phyloP scores from a whole-genome alignment of 768 basidiomycete species.

The Neoboletus brunneissimus region DNA sequence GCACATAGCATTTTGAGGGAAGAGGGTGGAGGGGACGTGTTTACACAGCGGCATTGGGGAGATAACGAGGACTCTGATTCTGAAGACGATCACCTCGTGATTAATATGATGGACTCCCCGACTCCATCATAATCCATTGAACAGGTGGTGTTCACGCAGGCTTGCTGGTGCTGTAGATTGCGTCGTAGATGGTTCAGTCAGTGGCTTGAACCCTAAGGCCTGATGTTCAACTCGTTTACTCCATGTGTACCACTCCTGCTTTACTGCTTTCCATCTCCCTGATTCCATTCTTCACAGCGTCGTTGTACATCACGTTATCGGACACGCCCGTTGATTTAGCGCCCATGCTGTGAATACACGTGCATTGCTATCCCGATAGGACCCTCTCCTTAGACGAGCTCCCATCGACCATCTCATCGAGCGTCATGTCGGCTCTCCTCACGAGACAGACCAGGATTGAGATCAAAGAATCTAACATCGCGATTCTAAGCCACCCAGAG shows the following conservation, averaged over 20 bases:
- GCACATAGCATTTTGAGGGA: slow-evolving; percentile 51
- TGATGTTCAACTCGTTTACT: slow-evolving; percentile 4
- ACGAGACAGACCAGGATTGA: slow-evolving; percentile 31
- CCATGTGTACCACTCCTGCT: not conserved
- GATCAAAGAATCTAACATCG: slow-evolving; percentile 63
- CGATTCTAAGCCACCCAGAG: slow-evolving; percentile 55
- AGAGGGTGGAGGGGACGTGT: slow-evolving; percentile 59
- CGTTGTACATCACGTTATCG: not conserved
- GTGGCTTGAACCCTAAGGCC: slow-evolving; percentile 7
- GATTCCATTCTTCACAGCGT: not conserved
- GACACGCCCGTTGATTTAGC: slow-evolving; percentile 5
- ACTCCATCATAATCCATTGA: slow-evolving; percentile 9
- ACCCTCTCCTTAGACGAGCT: not conserved
- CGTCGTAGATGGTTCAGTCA: slow-evolving; percentile 3
- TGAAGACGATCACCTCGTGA: slow-evolving; percentile 22
- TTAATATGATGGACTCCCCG: slow-evolving; percentile 25
- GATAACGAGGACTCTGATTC: slow-evolving; percentile 27
- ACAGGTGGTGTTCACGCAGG: slow-evolving; percentile 6
- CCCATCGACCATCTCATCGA: not conserved
- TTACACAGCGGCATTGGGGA: slow-evolving; percentile 42
- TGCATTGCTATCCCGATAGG: slow-evolving; percentile 9
- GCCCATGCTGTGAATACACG: slow-evolving; percentile 14
- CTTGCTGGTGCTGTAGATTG: slow-evolving; percentile 7
- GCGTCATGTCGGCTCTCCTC: slow-evolving; percentile 6
- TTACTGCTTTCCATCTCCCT: not conserved